Evolutionary conservation across 768 basidiomycete genomes (phyloP).

Genomic region (Kwoniella dendrophila): DNA sequence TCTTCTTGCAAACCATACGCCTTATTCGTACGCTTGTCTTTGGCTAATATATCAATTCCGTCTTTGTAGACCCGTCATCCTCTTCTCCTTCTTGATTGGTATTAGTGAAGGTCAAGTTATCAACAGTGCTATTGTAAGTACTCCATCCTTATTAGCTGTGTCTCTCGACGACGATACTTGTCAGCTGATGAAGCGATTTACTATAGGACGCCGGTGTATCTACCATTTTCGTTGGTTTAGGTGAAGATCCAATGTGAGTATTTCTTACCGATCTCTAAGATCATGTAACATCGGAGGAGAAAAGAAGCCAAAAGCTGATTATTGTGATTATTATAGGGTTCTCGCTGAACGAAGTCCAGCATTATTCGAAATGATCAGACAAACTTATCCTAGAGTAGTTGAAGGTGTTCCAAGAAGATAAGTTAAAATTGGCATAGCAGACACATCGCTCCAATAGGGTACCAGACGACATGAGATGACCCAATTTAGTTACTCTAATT

Average conservation of each 20-base stretch:
- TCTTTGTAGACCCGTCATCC: constrained; percentile 61
- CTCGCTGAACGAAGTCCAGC: constrained; percentile 72
- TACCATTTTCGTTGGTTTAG: constrained; percentile 85
- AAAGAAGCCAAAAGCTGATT: background rate
- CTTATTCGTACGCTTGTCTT: background rate
- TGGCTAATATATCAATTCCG: background rate
- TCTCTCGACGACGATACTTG: background rate
- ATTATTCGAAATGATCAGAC: constrained; percentile 67
- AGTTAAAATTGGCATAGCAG: too few species aligned
- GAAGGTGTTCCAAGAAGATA: constrained; percentile 60
- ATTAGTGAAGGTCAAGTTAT: constrained; percentile 58
- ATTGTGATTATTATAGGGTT: constrained; percentile 52
- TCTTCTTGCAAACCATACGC: background rate
- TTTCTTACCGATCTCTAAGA: background rate
- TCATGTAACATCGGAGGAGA: too few species aligned
- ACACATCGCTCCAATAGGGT: too few species aligned
- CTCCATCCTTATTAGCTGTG: background rate
- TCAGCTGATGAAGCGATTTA: background rate
- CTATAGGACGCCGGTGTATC: constrained; percentile 75
- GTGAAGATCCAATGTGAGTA: constrained; percentile 70
- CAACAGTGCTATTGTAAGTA: constrained; percentile 43
- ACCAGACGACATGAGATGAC: too few species aligned
- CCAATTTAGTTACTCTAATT: too few species aligned
- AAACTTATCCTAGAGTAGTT: constrained; percentile 71
- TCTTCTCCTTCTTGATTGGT: constrained; percentile 82